These are phyloP conservation scores for Kalaharituber pfeilii DNA, from an alignment of 2,329 filamentous ascomycete genomes.

Conservation along the genomic window DNA sequence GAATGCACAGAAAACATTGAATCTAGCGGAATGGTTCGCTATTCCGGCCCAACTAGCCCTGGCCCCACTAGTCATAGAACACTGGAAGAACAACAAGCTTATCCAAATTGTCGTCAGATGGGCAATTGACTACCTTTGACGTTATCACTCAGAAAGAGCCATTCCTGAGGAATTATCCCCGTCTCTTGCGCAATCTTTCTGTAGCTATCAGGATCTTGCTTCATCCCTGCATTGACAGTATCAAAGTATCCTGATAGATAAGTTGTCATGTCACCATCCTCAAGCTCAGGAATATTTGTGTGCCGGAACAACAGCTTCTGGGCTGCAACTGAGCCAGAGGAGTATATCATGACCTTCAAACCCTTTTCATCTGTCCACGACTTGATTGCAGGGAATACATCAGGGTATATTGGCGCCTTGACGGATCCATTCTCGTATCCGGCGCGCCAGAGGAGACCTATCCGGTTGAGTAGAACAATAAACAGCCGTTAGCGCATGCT, in stretches of 20 bases:
- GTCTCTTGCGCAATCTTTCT: slow-evolving; percentile 40
- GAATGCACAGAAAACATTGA: no score
- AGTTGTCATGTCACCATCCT: slow-evolving; percentile 35
- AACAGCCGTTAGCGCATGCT: slow-evolving; percentile 5
- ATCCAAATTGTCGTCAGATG: no score
- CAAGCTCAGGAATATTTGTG: slow-evolving; percentile 36
- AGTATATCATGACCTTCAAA: slow-evolving; percentile 56
- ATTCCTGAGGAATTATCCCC: slow-evolving; percentile 34
- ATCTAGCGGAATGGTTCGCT: background rate
- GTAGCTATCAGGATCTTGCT: slow-evolving; percentile 52
- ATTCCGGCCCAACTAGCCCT: background rate
- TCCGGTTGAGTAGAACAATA: slow-evolving; percentile 4
- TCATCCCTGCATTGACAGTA: slow-evolving; percentile 61
- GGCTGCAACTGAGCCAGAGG: slow-evolving; percentile 60
- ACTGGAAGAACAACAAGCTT: background rate
- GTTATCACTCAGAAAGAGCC: slow-evolving; percentile 72
- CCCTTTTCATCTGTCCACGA: slow-evolving; percentile 38
- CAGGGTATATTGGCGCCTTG: slow-evolving; percentile 54
- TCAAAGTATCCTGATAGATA: slow-evolving; percentile 55
- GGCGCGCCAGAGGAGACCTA: slow-evolving; percentile 53
- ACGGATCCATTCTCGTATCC: slow-evolving; percentile 56
- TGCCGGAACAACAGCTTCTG: slow-evolving; percentile 66
- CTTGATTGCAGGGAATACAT: slow-evolving; percentile 48
- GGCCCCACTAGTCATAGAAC: background rate
- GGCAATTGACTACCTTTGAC: slow-evolving; percentile 35